These are phyloP conservation scores for Ophiocordyceps robertsii DNA, from an alignment of 2,329 filamentous ascomycete genomes.

Conservation along the genomic window DNA sequence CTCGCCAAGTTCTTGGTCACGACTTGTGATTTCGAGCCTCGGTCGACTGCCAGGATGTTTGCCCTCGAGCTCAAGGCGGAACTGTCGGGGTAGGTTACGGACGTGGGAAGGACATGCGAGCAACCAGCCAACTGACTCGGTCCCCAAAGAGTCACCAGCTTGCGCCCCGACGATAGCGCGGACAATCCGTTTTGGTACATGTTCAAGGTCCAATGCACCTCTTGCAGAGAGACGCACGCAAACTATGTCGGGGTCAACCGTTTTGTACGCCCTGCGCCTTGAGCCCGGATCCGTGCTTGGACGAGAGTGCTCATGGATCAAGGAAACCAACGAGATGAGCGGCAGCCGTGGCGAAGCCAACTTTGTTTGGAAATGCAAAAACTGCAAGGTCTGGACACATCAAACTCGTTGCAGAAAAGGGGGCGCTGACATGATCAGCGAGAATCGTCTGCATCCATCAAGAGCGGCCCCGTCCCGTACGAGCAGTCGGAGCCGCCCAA, in stretches of 20 bases:
- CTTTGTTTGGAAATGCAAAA: conserved; percentile 99
- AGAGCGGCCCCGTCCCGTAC: conserved; percentile 59
- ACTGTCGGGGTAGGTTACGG: conserved; percentile 44
- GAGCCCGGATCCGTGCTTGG: background rate
- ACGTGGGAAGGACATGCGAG: background rate
- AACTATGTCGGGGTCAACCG: conserved; percentile 80
- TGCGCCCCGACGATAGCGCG: conserved; percentile 70
- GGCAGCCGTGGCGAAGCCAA: conserved; percentile 93
- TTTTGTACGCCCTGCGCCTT: conserved; percentile 48
- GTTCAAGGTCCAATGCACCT: conserved; percentile 97
- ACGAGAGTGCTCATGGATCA: background rate
- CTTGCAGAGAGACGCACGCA: conserved; percentile 78
- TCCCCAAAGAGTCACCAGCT: conserved; percentile 65
- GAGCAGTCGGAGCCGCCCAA: conserved; percentile 59
- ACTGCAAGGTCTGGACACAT: conserved; percentile 62
- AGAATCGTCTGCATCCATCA: conserved; percentile 78
- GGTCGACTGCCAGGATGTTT: conserved; percentile 37
- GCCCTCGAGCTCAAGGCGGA: conserved; percentile 55
- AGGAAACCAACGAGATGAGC: conserved; percentile 85
- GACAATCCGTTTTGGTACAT: conserved; percentile 89
- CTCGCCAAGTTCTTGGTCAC: background rate
- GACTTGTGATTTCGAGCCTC: no score
- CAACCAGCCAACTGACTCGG: background rate
- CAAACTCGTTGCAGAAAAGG: background rate
- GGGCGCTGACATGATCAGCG: conserved; percentile 34